These are phyloP conservation scores for Polygonum maritimum DNA, from an alignment of 148 eudicot genomes.

Conservation along the genomic window DNA sequence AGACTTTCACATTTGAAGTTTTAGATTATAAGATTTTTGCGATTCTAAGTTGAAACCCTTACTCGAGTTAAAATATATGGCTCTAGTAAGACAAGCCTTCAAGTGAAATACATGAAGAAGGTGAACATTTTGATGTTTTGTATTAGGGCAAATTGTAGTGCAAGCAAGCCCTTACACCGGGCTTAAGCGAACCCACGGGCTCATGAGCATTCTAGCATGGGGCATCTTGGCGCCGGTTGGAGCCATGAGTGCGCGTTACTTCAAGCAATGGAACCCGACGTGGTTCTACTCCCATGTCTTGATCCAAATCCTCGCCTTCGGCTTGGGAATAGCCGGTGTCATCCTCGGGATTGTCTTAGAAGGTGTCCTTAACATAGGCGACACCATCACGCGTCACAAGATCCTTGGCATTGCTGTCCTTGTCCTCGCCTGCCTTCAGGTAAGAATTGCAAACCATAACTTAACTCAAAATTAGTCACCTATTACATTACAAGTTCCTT, in stretches of 20 bases:
- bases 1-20: too few species aligned
- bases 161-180: conserved; percentile 27
- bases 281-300: conserved; percentile 68
- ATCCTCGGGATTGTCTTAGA: conserved; percentile 52
- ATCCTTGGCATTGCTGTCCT: conserved; percentile 55
- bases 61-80: too few species aligned
- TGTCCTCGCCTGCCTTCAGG: conserved; percentile 63
- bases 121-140: not conserved
- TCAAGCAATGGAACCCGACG: conserved; percentile 57
- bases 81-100: too few species aligned
- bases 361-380: conserved; percentile 14
- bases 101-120: too few species aligned
- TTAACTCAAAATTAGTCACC: too few species aligned
- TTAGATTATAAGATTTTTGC: too few species aligned
- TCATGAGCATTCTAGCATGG: conserved; percentile 78
- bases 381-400: conserved; percentile 34
- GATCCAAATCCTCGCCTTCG: conserved; percentile 48
- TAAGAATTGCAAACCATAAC: conserved; percentile 5
- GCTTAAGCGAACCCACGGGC: conserved; percentile 51
- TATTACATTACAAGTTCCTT: too few species aligned
- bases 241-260: conserved; percentile 55
- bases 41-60: too few species aligned
- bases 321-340: conserved; percentile 54
- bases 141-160: conserved; percentile 43
- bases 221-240: conserved; percentile 73